Evolutionary conservation across 2,329 filamentous ascomycete genomes (phyloP).

Genomic region (Colletotrichum sp.): DNA sequence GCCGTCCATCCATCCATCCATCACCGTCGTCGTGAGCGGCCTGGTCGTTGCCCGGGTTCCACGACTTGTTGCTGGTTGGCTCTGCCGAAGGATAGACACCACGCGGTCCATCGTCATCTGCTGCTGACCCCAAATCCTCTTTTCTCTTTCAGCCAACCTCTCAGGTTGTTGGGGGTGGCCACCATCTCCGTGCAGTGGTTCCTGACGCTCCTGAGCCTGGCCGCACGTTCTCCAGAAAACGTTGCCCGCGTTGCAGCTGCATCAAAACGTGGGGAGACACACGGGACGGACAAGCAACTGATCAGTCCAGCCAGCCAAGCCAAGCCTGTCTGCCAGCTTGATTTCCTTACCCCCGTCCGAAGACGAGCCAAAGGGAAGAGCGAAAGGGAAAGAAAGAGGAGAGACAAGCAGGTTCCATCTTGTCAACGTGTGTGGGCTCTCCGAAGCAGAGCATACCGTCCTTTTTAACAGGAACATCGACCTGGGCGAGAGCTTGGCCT

Average conservation of each 20-base stretch:
- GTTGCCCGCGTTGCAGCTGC: conserved; percentile 2
- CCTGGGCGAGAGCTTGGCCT: conserved; percentile 8
- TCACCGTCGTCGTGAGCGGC: background rate
- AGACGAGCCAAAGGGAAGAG: background rate
- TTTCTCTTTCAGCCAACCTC: background rate
- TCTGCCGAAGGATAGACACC: background rate
- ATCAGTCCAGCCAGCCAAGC: background rate
- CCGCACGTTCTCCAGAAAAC: background rate
- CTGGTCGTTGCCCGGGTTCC: background rate
- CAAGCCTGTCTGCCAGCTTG: background rate
- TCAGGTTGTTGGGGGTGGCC: background rate
- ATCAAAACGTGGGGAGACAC: conserved; percentile 7
- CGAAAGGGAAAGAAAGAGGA: background rate
- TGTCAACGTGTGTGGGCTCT: background rate
- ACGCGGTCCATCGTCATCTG: background rate
- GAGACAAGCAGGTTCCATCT: conserved; percentile 3
- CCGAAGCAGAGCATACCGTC: conserved; percentile 15
- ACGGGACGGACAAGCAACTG: background rate
- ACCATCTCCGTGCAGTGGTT: background rate
- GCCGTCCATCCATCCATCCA: background rate
- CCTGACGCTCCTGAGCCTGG: background rate
- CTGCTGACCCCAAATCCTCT: background rate
- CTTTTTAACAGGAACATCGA: conserved; percentile 19
- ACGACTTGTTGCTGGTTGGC: background rate
- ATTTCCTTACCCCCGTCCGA: background rate